phyloP scores from a whole-genome alignment of 805 yeast species.

The Saccharomycopsis javanensis region DNA sequence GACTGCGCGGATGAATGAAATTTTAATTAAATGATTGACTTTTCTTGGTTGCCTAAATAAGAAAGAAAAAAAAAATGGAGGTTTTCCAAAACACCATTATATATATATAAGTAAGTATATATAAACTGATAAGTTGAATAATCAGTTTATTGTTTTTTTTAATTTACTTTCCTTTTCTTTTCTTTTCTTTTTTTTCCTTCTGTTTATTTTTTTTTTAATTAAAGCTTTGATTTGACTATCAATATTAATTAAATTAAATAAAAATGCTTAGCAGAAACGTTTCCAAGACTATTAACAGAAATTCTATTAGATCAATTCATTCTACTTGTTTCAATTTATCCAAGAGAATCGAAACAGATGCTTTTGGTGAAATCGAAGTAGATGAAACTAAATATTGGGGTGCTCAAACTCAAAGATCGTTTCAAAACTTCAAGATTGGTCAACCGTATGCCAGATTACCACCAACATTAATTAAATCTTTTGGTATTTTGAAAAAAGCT shows the following conservation, averaged over 20 bases:
- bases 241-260: background rate
- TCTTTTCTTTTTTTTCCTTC: too few species aligned
- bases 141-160: too few species aligned
- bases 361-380: constrained; percentile 94
- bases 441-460: constrained; percentile 89
- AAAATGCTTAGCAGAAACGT: constrained; percentile 11
- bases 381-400: constrained; percentile 89
- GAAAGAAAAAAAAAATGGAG: background rate
- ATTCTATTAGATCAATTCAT: constrained; percentile 12
- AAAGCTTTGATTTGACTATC: too few species aligned
- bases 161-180: background rate
- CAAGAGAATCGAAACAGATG: constrained; percentile 75
- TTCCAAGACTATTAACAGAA: background rate
- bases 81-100: background rate
- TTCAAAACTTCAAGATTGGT: constrained; percentile 91
- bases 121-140: too few species aligned
- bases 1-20: background rate
- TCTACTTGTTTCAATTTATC: constrained; percentile 2
- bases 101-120: too few species aligned
- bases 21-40: background rate
- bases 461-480: constrained; percentile 79
- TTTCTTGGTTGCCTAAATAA: background rate
- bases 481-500: constrained; percentile 89
- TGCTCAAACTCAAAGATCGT: constrained; percentile 93
- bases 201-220: background rate